phyloP scores from a whole-genome alignment of 2,329 filamentous ascomycete species.

The Verticillium klebahnii region DNA sequence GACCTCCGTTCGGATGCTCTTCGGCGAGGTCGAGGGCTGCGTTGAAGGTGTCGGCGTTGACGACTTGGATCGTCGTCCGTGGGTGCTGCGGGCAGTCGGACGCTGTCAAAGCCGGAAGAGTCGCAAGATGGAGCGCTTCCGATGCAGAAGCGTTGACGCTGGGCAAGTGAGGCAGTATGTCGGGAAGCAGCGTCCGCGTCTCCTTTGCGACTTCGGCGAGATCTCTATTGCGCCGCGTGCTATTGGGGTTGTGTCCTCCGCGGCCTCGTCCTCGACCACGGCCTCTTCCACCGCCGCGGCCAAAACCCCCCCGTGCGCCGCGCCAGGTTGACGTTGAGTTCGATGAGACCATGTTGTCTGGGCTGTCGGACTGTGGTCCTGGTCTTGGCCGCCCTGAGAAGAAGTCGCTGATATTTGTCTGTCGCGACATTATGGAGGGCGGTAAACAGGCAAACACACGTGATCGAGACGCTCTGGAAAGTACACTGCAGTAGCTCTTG shows the following conservation, averaged over 20 bases:
- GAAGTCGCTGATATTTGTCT: constrained; percentile 5
- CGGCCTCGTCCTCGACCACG: background rate
- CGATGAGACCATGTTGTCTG: background rate
- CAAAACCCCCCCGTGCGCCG: background rate
- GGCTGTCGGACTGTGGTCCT: background rate
- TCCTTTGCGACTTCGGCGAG: constrained; percentile 41
- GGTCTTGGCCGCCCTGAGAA: constrained; percentile 1
- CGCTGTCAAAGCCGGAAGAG: constrained; percentile 32
- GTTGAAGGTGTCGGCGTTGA: constrained; percentile 55
- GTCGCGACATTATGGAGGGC: constrained; percentile 2
- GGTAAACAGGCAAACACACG: background rate
- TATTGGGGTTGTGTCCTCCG: constrained; percentile 7
- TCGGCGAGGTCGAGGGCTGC: constrained; percentile 40
- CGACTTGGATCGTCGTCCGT: constrained; percentile 36
- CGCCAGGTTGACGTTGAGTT: background rate
- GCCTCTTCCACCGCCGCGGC: background rate
- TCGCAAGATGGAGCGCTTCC: constrained; percentile 29
- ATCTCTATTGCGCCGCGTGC: constrained; percentile 9
- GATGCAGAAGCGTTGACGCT: constrained; percentile 30
- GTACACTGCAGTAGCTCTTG: background rate
- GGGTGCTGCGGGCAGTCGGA: constrained; percentile 36
- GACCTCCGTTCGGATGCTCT: constrained; percentile 15
- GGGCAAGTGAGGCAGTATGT: constrained; percentile 39
- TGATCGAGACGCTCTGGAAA: background rate
- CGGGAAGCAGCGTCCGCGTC: constrained; percentile 41